Evolutionary conservation across 225 moss, liverwort and hornwort species (phyloP).

Genomic region (Polytrichum commune): DNA sequence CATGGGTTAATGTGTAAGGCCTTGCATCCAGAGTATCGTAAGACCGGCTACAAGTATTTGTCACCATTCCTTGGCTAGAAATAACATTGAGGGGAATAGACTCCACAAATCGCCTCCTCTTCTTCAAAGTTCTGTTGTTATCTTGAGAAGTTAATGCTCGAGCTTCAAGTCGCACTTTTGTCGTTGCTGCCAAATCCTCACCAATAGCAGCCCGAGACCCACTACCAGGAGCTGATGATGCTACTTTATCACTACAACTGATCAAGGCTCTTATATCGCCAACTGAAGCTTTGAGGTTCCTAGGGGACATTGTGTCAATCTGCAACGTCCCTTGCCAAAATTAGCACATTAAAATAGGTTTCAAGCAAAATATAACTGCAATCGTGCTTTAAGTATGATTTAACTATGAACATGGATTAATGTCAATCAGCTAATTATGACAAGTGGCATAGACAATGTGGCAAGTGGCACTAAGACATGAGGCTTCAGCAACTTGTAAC

Average conservation of each 20-base stretch:
- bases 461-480: too few relatives aligned
- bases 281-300: slow-evolving; percentile 29
- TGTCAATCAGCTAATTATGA: too few relatives aligned
- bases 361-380: too few relatives aligned
- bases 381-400: too few relatives aligned
- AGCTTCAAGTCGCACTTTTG: slow-evolving; percentile 39
- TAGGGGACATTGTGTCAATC: slow-evolving; percentile 36
- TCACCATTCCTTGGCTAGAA: slow-evolving; percentile 33
- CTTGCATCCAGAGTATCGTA: slow-evolving; percentile 25
- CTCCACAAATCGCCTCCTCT: slow-evolving; percentile 40
- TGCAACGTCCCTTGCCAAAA: slow-evolving; percentile 10
- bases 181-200: slow-evolving; percentile 49
- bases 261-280: slow-evolving; percentile 50
- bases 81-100: slow-evolving; percentile 42
- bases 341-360: too few relatives aligned
- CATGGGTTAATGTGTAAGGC: slow-evolving; percentile 13
- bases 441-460: too few relatives aligned
- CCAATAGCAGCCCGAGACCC: slow-evolving; percentile 62
- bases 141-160: slow-evolving; percentile 25
- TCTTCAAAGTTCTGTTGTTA: slow-evolving; percentile 12
- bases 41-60: slow-evolving; percentile 39
- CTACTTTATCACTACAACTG: slow-evolving; percentile 48
- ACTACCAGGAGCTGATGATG: slow-evolving; percentile 51
- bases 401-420: too few relatives aligned
- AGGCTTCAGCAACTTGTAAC: too few relatives aligned